These are phyloP conservation scores for Alternaria panax DNA, from an alignment of 2,329 filamentous ascomycete genomes.

Conservation along the genomic window DNA sequence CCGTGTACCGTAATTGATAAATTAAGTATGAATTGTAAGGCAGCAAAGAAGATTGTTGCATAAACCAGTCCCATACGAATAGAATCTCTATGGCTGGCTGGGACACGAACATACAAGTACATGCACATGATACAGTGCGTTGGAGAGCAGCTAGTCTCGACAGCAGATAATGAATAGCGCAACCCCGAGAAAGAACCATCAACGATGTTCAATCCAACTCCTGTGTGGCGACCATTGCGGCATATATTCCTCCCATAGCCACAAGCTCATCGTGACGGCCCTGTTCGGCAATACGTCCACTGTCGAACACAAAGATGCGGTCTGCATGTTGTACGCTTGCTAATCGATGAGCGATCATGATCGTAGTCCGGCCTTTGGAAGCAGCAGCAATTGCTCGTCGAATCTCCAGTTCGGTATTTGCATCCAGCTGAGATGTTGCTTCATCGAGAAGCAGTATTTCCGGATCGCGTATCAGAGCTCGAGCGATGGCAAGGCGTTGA, in stretches of 20 bases:
- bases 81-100: background rate
- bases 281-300: slow-evolving; percentile 66
- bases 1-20: background rate
- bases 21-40: background rate
- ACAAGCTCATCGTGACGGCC: slow-evolving; percentile 69
- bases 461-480: slow-evolving; percentile 56
- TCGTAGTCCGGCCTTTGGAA: slow-evolving; percentile 62
- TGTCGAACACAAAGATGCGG: slow-evolving; percentile 79
- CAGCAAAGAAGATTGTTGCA: background rate
- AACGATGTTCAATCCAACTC: slow-evolving; percentile 37
- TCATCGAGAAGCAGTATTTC: slow-evolving; percentile 58
- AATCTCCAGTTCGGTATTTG: slow-evolving; percentile 54
- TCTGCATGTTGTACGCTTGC: slow-evolving; percentile 81
- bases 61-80: background rate
- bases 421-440: slow-evolving; percentile 57
- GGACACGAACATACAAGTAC: background rate
- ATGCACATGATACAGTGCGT: background rate
- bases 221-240: slow-evolving; percentile 48
- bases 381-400: slow-evolving; percentile 53
- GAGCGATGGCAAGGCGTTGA: slow-evolving; percentile 56
- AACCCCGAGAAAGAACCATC: background rate
- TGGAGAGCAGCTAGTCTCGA: background rate
- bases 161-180: background rate
- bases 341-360: slow-evolving; percentile 79
- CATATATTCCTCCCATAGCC: slow-evolving; percentile 43